Evolutionary conservation across 106 monocot genomes (phyloP), one percentile per base, ranked within the genome.

Genomic region (Allium cepa): DNA sequence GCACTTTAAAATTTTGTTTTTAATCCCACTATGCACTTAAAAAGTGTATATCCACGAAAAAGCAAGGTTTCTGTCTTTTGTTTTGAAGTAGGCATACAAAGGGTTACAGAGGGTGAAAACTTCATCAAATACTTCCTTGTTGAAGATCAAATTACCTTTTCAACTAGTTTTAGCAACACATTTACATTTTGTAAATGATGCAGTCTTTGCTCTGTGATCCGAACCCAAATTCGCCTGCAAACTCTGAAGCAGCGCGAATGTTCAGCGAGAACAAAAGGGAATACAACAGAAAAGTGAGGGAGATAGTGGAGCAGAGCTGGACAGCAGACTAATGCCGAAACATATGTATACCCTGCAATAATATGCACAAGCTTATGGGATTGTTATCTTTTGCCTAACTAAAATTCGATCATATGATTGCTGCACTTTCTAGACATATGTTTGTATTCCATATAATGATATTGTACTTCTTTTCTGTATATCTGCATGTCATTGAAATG

Each of bases 171-270:
- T 36, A 36, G 36, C 5, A 36, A 36, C 36, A 36, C 3, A 36
- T 36, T 22, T 36, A 36, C 5, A 36, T 36, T 60, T 60, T 60
- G 63, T 11, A 45, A 28, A 27, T 63, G 46, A 36, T 63, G 69
- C 69, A 79, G 74, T 74, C 79, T 16, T 60, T 80, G 66, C 75
- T 80, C 4, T 80, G 79, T 75, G 79, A 80, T 60, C 79, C 79
- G 26, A 79, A 79, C 63, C 79, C 79, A 11, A 79, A 79, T 69
- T 79, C 79, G 8, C 79, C 79, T 57, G 79, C 79, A 46, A 79
- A 79, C 49, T 74, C 79, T 0, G 79, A 79, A 70, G 79, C 79
- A 45, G 79, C 79, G 28, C 73, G 79, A 10, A 69, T 79, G 79
- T 79, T 79, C 69, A 79, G 79, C 27, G 74, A 79, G 64, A 79